Evolutionary conservation across 2,329 filamentous ascomycete species (phyloP).

Genomic region (Talaromyces sp.): DNA sequence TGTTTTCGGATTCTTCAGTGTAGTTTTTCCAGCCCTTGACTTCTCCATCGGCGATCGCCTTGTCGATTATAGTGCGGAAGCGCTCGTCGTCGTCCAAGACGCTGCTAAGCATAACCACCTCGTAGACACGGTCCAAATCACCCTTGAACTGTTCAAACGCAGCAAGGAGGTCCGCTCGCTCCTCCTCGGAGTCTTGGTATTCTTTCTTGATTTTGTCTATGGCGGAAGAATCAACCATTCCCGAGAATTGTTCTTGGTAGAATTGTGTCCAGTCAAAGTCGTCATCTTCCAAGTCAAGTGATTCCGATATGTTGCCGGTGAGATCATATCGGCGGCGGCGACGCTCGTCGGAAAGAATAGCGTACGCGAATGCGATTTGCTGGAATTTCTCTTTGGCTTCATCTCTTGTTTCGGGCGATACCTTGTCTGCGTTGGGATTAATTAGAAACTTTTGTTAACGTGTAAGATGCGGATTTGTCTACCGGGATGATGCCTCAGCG

Average conservation of each 20-base stretch:
- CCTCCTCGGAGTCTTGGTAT: slow-evolving; percentile 85
- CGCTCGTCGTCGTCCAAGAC: slow-evolving; percentile 79
- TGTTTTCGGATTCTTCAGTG: slow-evolving; percentile 65
- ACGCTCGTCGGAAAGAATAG: slow-evolving; percentile 76
- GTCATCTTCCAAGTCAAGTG: slow-evolving; percentile 61
- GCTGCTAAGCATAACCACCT: slow-evolving; percentile 80
- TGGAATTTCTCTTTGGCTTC: slow-evolving; percentile 80
- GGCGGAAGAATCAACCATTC: slow-evolving; percentile 67
- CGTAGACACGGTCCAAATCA: slow-evolving; percentile 71
- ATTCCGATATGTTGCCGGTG: slow-evolving; percentile 84
- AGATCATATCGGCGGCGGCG: slow-evolving; percentile 83
- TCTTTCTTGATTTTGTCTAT: slow-evolving; percentile 71
- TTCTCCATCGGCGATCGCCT: slow-evolving; percentile 67
- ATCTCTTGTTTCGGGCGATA: slow-evolving; percentile 60
- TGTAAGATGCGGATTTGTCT: slow-evolving; percentile 17
- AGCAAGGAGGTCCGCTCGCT: slow-evolving; percentile 69
- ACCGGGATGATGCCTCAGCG: slow-evolving; percentile 83
- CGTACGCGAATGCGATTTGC: slow-evolving; percentile 87
- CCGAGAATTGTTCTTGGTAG: slow-evolving; percentile 77
- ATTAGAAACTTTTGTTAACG: background rate
- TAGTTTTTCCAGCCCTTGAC: slow-evolving; percentile 67
- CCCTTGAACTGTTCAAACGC: slow-evolving; percentile 73
- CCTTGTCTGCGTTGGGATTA: slow-evolving; percentile 63
- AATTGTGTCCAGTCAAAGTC: slow-evolving; percentile 89
- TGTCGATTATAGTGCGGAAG: slow-evolving; percentile 75